phyloP scores from a whole-genome alignment of 2,329 filamentous ascomycete species.

The Beauveria sp. region DNA sequence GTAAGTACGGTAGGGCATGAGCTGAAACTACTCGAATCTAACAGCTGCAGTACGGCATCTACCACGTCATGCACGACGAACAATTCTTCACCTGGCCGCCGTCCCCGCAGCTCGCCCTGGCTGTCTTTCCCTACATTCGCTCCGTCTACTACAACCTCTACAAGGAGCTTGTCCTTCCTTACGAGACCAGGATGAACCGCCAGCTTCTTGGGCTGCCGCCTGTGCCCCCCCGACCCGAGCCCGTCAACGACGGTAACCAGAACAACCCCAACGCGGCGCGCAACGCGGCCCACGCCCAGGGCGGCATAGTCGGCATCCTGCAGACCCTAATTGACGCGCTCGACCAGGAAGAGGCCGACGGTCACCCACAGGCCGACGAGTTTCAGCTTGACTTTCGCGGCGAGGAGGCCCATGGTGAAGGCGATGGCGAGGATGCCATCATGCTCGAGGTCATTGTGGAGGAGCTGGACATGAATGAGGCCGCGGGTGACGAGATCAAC shows the following conservation, averaged over 20 bases:
- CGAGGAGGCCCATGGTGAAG: conserved; percentile 12
- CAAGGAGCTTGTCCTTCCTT: conserved; percentile 35
- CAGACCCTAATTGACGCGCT: conserved; percentile 30
- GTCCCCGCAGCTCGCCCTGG: conserved; percentile 42
- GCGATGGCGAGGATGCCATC: conserved; percentile 20
- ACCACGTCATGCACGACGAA: conserved; percentile 36
- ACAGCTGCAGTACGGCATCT: conserved; percentile 36
- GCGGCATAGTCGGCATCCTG: conserved; percentile 28
- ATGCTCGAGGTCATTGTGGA: conserved; percentile 29
- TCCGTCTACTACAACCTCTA: conserved; percentile 40
- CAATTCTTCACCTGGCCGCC: conserved; percentile 46
- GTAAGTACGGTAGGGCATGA: conserved; percentile 22
- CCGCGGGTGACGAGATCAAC: conserved; percentile 21
- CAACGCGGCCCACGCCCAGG: conserved; percentile 12
- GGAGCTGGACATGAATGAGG: conserved; percentile 19
- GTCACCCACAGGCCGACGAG: conserved; percentile 1
- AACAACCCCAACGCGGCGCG: background rate
- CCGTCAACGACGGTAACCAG: conserved; percentile 10
- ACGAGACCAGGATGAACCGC: conserved; percentile 42
- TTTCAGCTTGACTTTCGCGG: background rate
- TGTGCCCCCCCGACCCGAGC: conserved; percentile 16
- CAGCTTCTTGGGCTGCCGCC: conserved; percentile 34
- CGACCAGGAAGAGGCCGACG: conserved; percentile 27
- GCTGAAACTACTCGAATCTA: background rate
- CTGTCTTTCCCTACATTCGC: conserved; percentile 39